These are phyloP conservation scores for Pestalotiopsis sp. DNA, from an alignment of 2,329 filamentous ascomycete genomes.

Conservation along the genomic window DNA sequence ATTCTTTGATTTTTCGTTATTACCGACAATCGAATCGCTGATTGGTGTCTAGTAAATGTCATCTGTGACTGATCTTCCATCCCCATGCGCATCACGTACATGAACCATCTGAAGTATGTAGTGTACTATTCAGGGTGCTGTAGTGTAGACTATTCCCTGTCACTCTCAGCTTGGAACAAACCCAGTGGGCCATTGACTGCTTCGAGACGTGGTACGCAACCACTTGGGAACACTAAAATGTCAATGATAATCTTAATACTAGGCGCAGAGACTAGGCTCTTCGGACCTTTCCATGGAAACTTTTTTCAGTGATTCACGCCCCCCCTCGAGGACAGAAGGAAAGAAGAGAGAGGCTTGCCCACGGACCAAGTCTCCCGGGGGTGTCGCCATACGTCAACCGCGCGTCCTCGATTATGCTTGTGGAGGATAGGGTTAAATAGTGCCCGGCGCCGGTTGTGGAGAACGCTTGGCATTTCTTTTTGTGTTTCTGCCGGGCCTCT, in stretches of 20 bases:
- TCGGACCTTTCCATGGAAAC: neutral
- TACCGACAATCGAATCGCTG: neutral
- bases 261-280: neutral
- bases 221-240: neutral
- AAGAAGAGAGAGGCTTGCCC: neutral
- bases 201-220: neutral
- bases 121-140: neutral
- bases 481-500: neutral
- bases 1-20: neutral
- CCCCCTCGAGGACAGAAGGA: neutral
- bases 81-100: too few relatives aligned
- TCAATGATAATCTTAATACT: neutral
- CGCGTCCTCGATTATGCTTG: constrained; percentile 10
- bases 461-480: neutral
- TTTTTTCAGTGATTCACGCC: neutral
- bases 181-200: neutral
- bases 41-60: neutral
- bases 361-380: neutral
- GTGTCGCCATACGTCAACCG: neutral
- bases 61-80: too few relatives aligned
- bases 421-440: constrained; percentile 12
- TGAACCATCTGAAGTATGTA: neutral
- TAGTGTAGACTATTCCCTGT: neutral
- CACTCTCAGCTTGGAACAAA: neutral
- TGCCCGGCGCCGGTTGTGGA: constrained; percentile 7